These are phyloP conservation scores for Botrytis squamosa DNA, from an alignment of 2,329 filamentous ascomycete genomes.

Conservation along the genomic window DNA sequence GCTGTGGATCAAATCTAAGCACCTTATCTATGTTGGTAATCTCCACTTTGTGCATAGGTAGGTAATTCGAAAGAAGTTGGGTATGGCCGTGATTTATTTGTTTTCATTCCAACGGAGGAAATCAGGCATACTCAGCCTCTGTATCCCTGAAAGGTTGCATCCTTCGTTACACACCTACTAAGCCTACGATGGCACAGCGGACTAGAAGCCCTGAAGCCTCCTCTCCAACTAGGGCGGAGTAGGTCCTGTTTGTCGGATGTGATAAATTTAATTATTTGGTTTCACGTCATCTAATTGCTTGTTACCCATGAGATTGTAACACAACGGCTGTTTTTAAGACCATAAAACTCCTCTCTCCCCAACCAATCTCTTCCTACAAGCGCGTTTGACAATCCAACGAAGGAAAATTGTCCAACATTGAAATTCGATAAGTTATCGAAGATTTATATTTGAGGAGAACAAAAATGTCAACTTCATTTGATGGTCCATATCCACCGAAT, in stretches of 20 bases:
- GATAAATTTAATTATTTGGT: background rate
- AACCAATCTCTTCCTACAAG: background rate
- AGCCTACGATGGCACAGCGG: conserved; percentile 20
- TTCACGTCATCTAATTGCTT: conserved; percentile 14
- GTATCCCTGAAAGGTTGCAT: conserved; percentile 13
- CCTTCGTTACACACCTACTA: conserved; percentile 15
- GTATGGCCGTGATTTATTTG: background rate
- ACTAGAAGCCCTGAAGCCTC: conserved; percentile 15
- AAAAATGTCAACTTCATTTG: conserved; percentile 13
- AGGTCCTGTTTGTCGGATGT: conserved; percentile 11
- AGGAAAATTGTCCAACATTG: background rate
- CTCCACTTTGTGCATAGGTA: conserved; percentile 13
- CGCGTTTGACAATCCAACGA: background rate
- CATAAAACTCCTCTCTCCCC: conserved; percentile 5
- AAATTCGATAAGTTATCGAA: conserved; percentile 4
- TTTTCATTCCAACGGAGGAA: background rate
- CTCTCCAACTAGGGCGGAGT: conserved; percentile 19
- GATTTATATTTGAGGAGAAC: background rate
- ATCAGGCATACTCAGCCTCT: conserved; percentile 19
- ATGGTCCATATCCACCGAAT: conserved; percentile 22
- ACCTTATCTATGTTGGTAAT: conserved; percentile 7
- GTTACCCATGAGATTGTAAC: background rate
- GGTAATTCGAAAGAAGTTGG: background rate
- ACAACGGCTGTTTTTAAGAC: conserved; percentile 4
- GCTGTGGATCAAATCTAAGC: background rate